Percentiles rank a stretch among this genome's conserved stretches.
These are phyloP conservation scores for Pythium aristosporum DNA, from an alignment of 352 stramenopile species.

Conservation along the genomic window DNA sequence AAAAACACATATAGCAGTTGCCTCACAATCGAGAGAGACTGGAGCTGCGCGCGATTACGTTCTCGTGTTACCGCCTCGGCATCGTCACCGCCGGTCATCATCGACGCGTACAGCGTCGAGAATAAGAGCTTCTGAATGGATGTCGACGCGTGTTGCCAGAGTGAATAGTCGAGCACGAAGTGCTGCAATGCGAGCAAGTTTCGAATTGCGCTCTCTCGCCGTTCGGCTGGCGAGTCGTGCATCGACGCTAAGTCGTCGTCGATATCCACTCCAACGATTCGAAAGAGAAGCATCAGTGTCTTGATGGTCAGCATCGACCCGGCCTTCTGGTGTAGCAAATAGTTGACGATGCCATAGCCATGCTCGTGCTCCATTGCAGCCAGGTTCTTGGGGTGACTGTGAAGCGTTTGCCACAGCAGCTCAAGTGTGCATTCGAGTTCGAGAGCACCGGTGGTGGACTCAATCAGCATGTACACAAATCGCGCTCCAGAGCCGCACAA, in stretches of 20 bases:
- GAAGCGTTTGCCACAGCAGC: constrained; percentile 38
- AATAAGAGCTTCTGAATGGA: constrained; percentile 54
- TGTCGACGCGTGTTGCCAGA: constrained; percentile 51
- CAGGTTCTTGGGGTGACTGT: constrained; percentile 41
- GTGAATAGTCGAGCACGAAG: constrained; percentile 69
- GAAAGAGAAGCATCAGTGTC: constrained; percentile 44
- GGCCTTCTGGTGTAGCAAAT: constrained; percentile 59
- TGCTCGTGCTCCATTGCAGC: constrained; percentile 67
- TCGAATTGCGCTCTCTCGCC: constrained; percentile 44
- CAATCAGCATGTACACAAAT: constrained; percentile 52
- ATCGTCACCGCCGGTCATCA: constrained; percentile 48
- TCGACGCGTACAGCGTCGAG: constrained; percentile 59
- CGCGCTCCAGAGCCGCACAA: constrained; percentile 51
- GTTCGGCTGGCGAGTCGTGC: neutral
- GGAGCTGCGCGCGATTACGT: constrained; percentile 56
- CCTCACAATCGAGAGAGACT: constrained; percentile 60
- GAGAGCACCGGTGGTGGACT: constrained; percentile 34
- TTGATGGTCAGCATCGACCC: constrained; percentile 32
- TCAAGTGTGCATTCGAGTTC: constrained; percentile 54
- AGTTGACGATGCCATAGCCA: constrained; percentile 73
- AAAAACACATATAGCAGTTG: constrained; percentile 74
- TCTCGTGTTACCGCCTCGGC: constrained; percentile 32
- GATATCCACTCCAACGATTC: constrained; percentile 55
- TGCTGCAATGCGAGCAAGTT: constrained; percentile 70
- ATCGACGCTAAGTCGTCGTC: constrained; percentile 9